A percentile compares a stretch with the other conserved stretches of the same genome.
Evolutionary conservation across 2,329 filamentous ascomycete genomes (phyloP).

Genomic region (Pestalotiopsis sp.): DNA sequence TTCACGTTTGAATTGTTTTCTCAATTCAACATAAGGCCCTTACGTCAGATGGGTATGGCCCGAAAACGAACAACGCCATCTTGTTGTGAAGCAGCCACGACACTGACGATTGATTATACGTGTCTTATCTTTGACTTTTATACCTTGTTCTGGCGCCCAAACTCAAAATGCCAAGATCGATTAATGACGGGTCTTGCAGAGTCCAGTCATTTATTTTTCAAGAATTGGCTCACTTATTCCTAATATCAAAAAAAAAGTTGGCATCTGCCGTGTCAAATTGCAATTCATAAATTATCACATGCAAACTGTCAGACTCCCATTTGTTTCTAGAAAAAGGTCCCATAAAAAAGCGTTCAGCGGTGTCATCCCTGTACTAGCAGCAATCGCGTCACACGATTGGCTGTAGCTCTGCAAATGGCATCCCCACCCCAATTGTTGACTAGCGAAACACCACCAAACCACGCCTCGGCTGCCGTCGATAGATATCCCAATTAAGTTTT

Average conservation of each 20-base stretch:
- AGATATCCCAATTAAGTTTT: not conserved
- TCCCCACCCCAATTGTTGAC: constrained; percentile 3
- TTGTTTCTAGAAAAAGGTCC: not conserved
- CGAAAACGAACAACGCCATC: no score
- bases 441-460: not conserved
- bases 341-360: not conserved
- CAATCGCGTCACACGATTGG: not conserved
- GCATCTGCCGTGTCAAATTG: not conserved
- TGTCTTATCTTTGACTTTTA: no score
- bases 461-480: not conserved
- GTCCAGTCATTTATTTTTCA: no score
- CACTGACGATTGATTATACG: no score
- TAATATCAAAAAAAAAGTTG: not conserved
- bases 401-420: not conserved
- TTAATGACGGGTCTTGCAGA: no score
- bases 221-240: not conserved
- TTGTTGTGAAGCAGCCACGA: no score
- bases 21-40: no score
- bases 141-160: no score
- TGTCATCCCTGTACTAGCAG: not conserved
- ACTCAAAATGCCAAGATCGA: no score
- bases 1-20: no score
- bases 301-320: not conserved
- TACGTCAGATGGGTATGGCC: no score
- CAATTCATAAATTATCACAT: not conserved